Conservation (phyloP, 2,329 filamentous ascomycete genomes). For the Exophiala xenobiotica region DNA sequence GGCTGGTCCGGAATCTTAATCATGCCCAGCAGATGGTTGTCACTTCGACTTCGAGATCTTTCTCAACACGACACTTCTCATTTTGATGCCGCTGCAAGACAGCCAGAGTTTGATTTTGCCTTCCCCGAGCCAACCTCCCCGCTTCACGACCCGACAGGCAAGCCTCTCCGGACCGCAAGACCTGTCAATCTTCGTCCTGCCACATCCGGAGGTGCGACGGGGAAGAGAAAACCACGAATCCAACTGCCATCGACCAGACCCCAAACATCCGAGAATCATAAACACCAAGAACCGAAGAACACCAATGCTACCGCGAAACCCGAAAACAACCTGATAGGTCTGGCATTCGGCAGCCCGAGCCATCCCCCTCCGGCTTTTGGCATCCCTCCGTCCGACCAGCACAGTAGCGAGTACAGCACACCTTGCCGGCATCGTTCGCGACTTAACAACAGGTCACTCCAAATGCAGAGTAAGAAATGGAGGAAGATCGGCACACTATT, state of each 20-base stretch:
- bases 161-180: slow-evolving; percentile 2
- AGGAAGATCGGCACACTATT: slow-evolving; percentile 48
- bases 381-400: slow-evolving; percentile 1
- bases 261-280: slow-evolving; percentile 21
- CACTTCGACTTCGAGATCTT: slow-evolving; percentile 20
- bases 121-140: slow-evolving; percentile 17
- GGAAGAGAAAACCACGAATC: slow-evolving; percentile 16
- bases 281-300: slow-evolving; percentile 8
- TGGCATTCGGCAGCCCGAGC: slow-evolving; percentile 70
- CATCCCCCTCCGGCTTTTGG: slow-evolving; percentile 24
- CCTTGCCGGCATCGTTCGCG: slow-evolving; percentile 8
- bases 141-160: slow-evolving; percentile 5
- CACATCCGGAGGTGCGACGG: slow-evolving; percentile 16
- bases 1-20: slow-evolving; percentile 17
- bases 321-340: slow-evolving; percentile 61
- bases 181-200: slow-evolving; percentile 18
- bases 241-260: slow-evolving; percentile 18
- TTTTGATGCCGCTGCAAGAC: slow-evolving; percentile 8
- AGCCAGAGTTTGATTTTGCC: slow-evolving; percentile 27
- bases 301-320: slow-evolving; percentile 13
- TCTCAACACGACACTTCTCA: slow-evolving; percentile 11
- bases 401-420: slow-evolving; percentile 8
- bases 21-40: slow-evolving; percentile 25
- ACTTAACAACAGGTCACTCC: slow-evolving; percentile 9
- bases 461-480: slow-evolving; percentile 42